These are phyloP conservation scores for Periconia sp. DNA, from an alignment of 2,329 filamentous ascomycete species.

Conservation along the genomic window DNA sequence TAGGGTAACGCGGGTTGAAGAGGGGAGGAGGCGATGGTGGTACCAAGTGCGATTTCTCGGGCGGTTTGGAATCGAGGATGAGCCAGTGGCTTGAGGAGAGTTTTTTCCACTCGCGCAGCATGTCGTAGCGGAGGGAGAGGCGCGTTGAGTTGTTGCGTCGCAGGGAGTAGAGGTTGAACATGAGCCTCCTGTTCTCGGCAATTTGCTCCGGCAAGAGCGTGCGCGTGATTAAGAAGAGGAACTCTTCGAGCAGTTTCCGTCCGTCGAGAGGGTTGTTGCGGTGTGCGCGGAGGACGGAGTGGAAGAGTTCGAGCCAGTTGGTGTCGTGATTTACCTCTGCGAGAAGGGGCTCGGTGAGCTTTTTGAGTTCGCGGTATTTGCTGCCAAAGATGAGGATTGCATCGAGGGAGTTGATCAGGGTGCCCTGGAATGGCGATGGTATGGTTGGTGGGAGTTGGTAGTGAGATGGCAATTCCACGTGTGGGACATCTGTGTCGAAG, in stretches of 20 bases:
- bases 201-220: conserved; percentile 31
- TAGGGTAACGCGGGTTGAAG: neutral
- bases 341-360: conserved; percentile 12
- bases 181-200: conserved; percentile 18
- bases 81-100: conserved; percentile 7
- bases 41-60: neutral
- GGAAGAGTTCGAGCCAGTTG: conserved; percentile 15
- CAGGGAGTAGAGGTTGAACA: conserved; percentile 20
- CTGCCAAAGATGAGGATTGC: conserved; percentile 18
- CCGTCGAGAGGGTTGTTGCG: neutral
- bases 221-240: conserved; percentile 27
- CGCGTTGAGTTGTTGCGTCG: conserved; percentile 21
- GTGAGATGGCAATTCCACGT: neutral
- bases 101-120: conserved; percentile 24
- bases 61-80: conserved; percentile 7
- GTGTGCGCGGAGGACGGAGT: neutral
- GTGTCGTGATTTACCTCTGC: conserved; percentile 5
- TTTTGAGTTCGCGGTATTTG: neutral
- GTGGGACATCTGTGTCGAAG: neutral
- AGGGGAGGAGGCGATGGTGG: neutral
- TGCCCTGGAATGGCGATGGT: conserved; percentile 26
- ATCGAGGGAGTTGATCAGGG: conserved; percentile 23
- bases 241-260: conserved; percentile 14
- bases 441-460: conserved; percentile 1
- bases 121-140: conserved; percentile 30